These are phyloP conservation scores for Solanum hybrid DNA, from an alignment of 305 asterid genomes.

Conservation along the genomic window DNA sequence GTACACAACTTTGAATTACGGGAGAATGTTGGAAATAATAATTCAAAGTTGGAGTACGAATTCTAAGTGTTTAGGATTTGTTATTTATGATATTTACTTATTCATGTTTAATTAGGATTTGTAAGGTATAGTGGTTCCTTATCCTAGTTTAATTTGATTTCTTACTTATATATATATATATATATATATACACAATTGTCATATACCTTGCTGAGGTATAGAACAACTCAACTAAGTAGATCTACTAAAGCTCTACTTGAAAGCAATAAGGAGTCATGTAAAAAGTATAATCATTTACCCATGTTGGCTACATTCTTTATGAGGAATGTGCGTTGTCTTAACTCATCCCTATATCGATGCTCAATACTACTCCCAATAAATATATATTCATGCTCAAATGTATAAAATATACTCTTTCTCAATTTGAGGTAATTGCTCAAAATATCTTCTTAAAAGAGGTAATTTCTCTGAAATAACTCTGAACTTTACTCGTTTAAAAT, in stretches of 20 bases:
- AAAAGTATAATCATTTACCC: background rate
- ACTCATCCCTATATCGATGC: background rate
- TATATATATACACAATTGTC: too few species aligned
- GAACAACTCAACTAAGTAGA: background rate
- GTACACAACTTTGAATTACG: too few species aligned
- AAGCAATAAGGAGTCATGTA: background rate
- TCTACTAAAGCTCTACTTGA: background rate
- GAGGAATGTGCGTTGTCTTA: background rate
- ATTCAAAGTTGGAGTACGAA: too few species aligned
- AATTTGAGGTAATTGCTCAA: background rate
- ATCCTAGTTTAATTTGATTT: too few species aligned
- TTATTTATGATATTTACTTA: too few species aligned
- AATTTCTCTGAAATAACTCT: background rate
- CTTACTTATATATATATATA: too few species aligned
- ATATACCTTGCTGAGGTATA: background rate
- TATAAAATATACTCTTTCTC: background rate
- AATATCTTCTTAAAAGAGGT: background rate
- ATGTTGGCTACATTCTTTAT: background rate
- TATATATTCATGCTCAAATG: background rate
- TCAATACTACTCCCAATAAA: background rate
- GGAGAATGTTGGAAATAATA: too few species aligned
- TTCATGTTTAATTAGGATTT: too few species aligned
- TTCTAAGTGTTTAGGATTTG: too few species aligned
- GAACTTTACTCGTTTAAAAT: too few species aligned
- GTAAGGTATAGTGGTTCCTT: too few species aligned